Evolutionary conservation across 768 basidiomycete genomes (phyloP), one percentile per base, ranked within the genome.

Genomic region (Gautieria morchelliformis): DNA sequence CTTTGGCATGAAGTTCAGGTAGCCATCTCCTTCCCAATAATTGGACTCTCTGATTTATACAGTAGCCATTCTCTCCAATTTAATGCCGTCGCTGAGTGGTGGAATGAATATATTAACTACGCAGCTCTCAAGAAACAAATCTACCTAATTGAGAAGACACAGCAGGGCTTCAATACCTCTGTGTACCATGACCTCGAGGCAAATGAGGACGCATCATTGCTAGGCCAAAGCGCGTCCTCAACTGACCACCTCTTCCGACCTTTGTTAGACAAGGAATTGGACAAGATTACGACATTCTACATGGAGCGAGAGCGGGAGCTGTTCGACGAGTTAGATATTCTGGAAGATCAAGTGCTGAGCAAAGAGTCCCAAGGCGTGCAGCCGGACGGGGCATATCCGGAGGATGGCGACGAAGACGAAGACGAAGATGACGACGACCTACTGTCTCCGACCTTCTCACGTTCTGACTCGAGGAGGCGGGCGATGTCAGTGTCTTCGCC

Each of bases 1-100:
- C 17, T 40, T 57, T 12, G 33, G 47, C 32, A 61, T 61, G 60
- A 61, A 61, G 51, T 61, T 61, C 58, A 61, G 60, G 60, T 61
- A 9, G 41, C 9, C 37, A 10, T 44, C 42, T 44, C 8, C n/a
- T n/a, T 44, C 33, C 24, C 12, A n/a, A 20, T 37, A 50, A 56
- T 37, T 39, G 3, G 32, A 44, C 30, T 32, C 20, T n/a, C 35
- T 37, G 27, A 30, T 17, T 30, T 12, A 27, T 20, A n/a, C n/a
- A 6, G n/a, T 33, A 66, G 66, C 41, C 64, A 68, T 48, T 87
- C 89, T 9, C 78, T 93, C 65, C 89, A 91, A 69, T 93, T 93
- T 71, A 94, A 94, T 63, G 88, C 90, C 3, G 87, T 93, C 24
- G 76, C 90, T 0, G 91, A 94, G 52, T 93, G 91, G 91, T 89